Evolutionary conservation across 805 yeast species (phyloP), one percentile per base, ranked within the genome.

Genomic region (Kodamaea neixiangensis): DNA sequence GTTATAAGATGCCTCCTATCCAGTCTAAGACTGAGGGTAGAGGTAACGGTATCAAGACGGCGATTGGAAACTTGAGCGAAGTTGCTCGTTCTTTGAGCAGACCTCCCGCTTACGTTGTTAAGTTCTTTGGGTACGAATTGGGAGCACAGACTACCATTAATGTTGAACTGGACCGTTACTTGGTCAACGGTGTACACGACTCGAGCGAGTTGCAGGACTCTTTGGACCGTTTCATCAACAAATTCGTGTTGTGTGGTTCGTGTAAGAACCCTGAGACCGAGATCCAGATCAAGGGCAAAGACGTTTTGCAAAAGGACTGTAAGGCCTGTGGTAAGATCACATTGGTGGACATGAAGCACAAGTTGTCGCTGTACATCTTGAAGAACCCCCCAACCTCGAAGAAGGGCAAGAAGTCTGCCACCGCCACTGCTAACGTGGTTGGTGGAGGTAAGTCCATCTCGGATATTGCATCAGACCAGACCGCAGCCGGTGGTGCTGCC

Each of bases 251-350:
- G 48, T 94, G 99, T 82, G 92, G 88, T 21, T 80, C 89, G 51
- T 94, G 99, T 79, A 88, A 89, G 76, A 94, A 94, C 75, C 99
- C 99, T 44, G 99, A 94, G 75, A 94, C 99, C 19, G 97, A 90
- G 67, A 85, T 92, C 66, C 78, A 85, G 59, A 78, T 94, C 60
- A 83, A 85, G 62, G 87, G 85, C 60, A 86, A 82, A 58, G 94
- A 86, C 41, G 77, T 77, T 58, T 76, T 94, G 66, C 86, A 85
- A 60, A 85, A 91, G 72, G 97, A 94, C 71, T 94, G 99, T 79
- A 94, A 94, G 70, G 99, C 99, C 18, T 94, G 99, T 79, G 99
- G 99, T 75, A 83, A 86, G 68, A 81, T 93, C 67, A 83, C 96
- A 19, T 78, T 77, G 48, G 83, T 92, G 61, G 97, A 92, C 63